Evolutionary conservation across 73 alveolate genomes (phyloP).

Genomic region (Blepharisma stoltei): DNA sequence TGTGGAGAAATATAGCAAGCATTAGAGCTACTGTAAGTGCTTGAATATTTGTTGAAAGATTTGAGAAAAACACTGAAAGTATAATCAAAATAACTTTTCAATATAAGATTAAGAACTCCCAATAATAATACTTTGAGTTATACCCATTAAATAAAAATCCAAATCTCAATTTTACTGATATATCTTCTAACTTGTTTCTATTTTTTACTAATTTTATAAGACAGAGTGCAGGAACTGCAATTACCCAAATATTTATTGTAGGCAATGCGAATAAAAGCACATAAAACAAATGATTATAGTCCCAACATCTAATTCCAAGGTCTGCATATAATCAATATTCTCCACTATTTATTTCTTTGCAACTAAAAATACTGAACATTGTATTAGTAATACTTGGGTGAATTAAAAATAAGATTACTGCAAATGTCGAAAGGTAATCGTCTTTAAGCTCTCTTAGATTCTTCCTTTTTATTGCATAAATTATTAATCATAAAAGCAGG

Average conservation of each 20-base stretch:
- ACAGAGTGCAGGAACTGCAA: background rate
- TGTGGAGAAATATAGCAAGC: no score
- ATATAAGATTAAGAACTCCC: conserved; percentile 7
- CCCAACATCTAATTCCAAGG: background rate
- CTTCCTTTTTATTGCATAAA: background rate
- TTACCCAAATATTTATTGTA: background rate
- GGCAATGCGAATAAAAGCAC: background rate
- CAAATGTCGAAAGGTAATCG: background rate
- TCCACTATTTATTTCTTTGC: background rate
- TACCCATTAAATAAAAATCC: conserved; percentile 12
- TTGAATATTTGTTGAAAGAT: no score
- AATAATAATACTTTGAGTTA: background rate
- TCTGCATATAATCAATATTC: background rate
- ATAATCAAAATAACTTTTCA: background rate
- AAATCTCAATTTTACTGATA: background rate
- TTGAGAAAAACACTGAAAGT: no score
- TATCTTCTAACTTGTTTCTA: background rate
- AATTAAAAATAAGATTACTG: background rate
- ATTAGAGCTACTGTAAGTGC: no score
- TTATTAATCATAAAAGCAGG: background rate
- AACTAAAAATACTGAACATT: background rate
- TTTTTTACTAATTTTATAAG: background rate
- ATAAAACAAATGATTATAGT: background rate
- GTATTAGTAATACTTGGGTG: background rate
- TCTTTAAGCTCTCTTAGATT: background rate